Base-by-base conservation (phyloP, 2,329 filamentous ascomycete species). In the Cryphonectria naterciae region DNA sequence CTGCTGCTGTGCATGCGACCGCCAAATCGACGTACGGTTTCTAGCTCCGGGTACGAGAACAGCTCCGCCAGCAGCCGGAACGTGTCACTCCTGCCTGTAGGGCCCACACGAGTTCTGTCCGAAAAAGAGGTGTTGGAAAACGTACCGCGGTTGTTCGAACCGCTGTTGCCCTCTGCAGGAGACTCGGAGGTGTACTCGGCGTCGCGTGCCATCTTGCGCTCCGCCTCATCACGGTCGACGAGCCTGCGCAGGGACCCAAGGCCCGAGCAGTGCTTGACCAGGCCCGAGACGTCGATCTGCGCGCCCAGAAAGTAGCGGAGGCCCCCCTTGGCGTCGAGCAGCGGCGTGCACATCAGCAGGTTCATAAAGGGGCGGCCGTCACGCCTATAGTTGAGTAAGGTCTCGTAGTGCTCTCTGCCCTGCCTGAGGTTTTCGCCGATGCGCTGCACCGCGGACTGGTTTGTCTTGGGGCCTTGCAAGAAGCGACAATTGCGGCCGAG, bases 361-460 rank as follows among this genome's bases (percentile, higher is more conserved):
- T 94, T 94, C 86, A 94, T 91, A 76, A 94, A 94, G 0, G 91
- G 91, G 0, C 90, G 92, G 0, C 92, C 92, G 75, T 94, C 92
- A n/a, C 91, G 88, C 43, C 91, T 87, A 76, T 93, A 95, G 78
- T 95, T 95, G 52, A 95, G 81, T 69, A 95, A 89, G 0, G 93
- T 88, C 75, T 95, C 93, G 68, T 86, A 92, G 74, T 91, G 88
- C 75, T 94, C 92, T 74, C 88, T 85, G n/a, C 91, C 90, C 1
- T 84, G 86, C 10, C 83, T 79, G 15, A 92, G 80, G 39, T 89
- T 89, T 56, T 91, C 86, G 43, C 86, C 84, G 15, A 95, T 82
- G 68, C 93, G 84, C 68, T 84, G 80, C 0, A 92, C 84, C 66
- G 89, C 92, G 72, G 86, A 85, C 0, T 83, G 84, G 74, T 91